These are phyloP conservation scores for Carex arenaria DNA, from an alignment of 202 grass and related monocot species.

Conservation along the genomic window DNA sequence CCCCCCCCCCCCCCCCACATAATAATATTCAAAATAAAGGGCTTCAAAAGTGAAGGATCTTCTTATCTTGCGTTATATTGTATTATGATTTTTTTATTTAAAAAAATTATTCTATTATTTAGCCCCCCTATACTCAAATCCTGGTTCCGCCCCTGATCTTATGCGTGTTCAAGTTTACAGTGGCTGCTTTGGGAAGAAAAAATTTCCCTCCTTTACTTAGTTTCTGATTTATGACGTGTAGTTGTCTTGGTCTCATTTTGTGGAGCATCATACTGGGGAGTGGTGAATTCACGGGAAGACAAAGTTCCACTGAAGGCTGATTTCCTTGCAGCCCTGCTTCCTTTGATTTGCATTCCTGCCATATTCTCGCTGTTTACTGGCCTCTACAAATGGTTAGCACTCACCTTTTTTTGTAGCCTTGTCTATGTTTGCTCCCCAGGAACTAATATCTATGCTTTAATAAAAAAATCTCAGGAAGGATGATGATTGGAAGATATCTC, in stretches of 20 bases:
- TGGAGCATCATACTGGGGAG: constrained; percentile 83
- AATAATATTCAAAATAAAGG: too few species aligned
- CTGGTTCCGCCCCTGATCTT: too few species aligned
- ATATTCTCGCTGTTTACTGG: constrained; percentile 80
- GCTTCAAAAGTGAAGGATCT: too few species aligned
- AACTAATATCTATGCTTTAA: constrained; percentile 15
- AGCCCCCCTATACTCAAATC: too few species aligned
- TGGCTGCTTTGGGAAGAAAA: not conserved
- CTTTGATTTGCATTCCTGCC: constrained; percentile 93
- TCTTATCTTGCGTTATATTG: too few species aligned
- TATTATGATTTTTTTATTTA: too few species aligned
- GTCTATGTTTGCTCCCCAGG: not conserved
- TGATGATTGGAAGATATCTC: constrained; percentile 95
- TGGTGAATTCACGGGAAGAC: constrained; percentile 83
- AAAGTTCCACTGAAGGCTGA: constrained; percentile 80
- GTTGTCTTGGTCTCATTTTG: constrained; percentile 92
- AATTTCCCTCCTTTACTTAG: not conserved
- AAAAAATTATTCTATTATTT: too few species aligned
- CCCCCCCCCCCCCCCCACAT: too few species aligned
- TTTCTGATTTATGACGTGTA: constrained; percentile 34
- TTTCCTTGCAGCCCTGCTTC: constrained; percentile 93
- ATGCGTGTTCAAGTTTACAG: not conserved
- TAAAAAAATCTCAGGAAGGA: constrained; percentile 83
- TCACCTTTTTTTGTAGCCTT: not conserved
- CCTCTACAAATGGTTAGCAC: constrained; percentile 84